These are phyloP conservation scores for Fusarium luffae DNA, from an alignment of 2,329 filamentous ascomycete species.

Conservation along the genomic window DNA sequence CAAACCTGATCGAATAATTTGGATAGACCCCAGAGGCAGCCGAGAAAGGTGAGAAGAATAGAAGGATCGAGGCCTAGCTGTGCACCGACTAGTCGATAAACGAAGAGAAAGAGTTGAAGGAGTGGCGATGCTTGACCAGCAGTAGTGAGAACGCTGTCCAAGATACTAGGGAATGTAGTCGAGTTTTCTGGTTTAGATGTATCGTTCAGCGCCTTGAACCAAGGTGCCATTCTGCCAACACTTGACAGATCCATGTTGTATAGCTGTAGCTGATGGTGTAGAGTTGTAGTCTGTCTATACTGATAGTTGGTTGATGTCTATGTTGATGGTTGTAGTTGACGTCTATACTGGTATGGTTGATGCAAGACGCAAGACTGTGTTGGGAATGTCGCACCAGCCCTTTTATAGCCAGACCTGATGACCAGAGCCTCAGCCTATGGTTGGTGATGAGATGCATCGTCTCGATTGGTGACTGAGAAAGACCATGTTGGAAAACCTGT, in stretches of 20 bases:
- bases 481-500: conserved; percentile 1
- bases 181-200: conserved; percentile 41
- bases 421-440: background rate
- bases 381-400: conserved; percentile 34
- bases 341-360: background rate
- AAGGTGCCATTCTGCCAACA: conserved; percentile 46
- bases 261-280: background rate
- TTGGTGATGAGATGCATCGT: conserved; percentile 7
- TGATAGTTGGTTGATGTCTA: background rate
- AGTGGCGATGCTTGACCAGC: conserved; percentile 58
- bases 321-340: background rate
- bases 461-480: background rate
- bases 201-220: conserved; percentile 41
- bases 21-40: conserved; percentile 60
- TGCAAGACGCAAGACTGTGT: conserved; percentile 32
- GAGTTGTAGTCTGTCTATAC: background rate
- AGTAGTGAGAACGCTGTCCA: conserved; percentile 59
- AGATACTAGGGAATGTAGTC: conserved; percentile 46
- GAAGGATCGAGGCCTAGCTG: conserved; percentile 63
- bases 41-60: conserved; percentile 57
- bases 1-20: conserved; percentile 53
- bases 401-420: conserved; percentile 13
- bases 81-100: conserved; percentile 58
- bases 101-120: conserved; percentile 55
- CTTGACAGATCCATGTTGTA: conserved; percentile 43